phyloP scores from a whole-genome alignment of 1,139 yeast genomes.

The Hemisphaericaspora lyxosophila region DNA sequence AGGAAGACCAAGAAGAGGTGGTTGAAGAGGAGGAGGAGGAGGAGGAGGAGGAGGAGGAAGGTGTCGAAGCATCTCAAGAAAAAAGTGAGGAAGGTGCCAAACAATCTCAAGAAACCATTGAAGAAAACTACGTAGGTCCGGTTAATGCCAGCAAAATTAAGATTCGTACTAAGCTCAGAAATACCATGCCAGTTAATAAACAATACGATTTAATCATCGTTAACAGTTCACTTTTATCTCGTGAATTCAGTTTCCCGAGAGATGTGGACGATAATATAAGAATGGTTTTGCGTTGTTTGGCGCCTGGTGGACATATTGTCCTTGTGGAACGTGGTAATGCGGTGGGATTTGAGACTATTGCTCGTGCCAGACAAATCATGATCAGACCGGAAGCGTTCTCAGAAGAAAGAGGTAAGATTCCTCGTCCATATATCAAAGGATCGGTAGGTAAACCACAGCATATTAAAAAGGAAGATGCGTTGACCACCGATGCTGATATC shows the following conservation, averaged over 20 bases:
- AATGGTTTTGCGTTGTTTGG: conserved; percentile 56
- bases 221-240: conserved; percentile 70
- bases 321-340: conserved; percentile 89
- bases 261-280: conserved; percentile 73
- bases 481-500: conserved; percentile 36
- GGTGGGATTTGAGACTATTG: conserved; percentile 81
- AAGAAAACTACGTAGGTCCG: conserved; percentile 48
- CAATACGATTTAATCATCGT: conserved; percentile 82
- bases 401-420: conserved; percentile 60
- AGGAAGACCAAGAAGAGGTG: conserved; percentile 14
- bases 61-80: conserved; percentile 17
- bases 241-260: conserved; percentile 61
- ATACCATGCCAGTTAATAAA: conserved; percentile 46
- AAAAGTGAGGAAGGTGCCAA: conserved; percentile 18
- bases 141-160: conserved; percentile 58
- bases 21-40: conserved; percentile 16
- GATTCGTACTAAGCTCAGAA: conserved; percentile 53
- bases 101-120: conserved; percentile 19
- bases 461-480: conserved; percentile 35
- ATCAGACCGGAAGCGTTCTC: conserved; percentile 73
- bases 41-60: conserved; percentile 17
- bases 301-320: conserved; percentile 77
- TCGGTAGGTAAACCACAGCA: conserved; percentile 44
- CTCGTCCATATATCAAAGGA: conserved; percentile 68
- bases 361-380: conserved; percentile 87